Base-by-base conservation (phyloP, 371 early-diverging fungal species). In the Circinella umbellata region DNA sequence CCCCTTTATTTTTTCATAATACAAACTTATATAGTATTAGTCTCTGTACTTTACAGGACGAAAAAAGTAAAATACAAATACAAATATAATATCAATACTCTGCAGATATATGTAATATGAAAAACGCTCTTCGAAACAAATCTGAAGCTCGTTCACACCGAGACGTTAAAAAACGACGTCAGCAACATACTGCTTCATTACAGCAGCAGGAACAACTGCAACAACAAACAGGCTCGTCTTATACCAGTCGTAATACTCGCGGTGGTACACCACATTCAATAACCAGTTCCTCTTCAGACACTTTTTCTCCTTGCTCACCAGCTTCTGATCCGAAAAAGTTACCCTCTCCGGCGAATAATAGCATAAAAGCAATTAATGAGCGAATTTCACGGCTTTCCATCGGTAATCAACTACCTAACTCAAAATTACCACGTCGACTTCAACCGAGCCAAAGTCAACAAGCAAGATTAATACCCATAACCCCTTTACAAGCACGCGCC, bases 371-470 rank as follows among this genome's bases (percentile, higher is more conserved):
- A 38, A 49, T 64, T 18, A 51, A 64, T 48, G 65, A 64, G 15
- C 65, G 65, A 9, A 64, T 64, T 15, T 51, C 65, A 11, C 65
- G 51, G 36, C 37, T 64, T 15, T 64, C 65, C 3, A 37, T 64
- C 10, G 65, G 34, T 11, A 38, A 47, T 17, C 42, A 51, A 15
- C 17, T 46, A 34, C 46, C 62, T 5, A 42, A 17, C 15, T 64
- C 65, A 11, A 64, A 48, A 53, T 38, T 46, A 18, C 65, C 42
- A 47, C 49, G 27, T 20, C 39, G 37, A 5, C 65, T 48, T 11
- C 51, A 64, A 47, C 10, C 42, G 3, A 53, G n/a, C 18, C 18
- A 17, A 15, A 64, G 38, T 36, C 37, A 37, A 14, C 49, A 36
- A 18, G 27, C 57, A 34, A 57, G 57, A 34, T n/a, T 48, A 51